phyloP scores from a whole-genome alignment of 176 grass and related monocot species.

The Secale cereale region DNA sequence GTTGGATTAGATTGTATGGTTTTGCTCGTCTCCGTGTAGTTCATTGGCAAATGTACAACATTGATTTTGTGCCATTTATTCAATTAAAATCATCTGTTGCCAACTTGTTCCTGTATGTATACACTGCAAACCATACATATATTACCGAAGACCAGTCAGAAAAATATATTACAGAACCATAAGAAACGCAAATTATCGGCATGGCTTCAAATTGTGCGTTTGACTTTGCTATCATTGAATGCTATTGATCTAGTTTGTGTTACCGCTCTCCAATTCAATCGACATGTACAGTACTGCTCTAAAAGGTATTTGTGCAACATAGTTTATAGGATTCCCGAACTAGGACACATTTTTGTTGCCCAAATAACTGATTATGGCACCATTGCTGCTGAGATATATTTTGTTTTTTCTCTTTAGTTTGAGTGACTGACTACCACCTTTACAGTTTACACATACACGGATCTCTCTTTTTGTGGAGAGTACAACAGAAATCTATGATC shows the following conservation, averaged over 20 bases:
- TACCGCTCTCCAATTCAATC: background rate
- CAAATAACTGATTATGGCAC: background rate
- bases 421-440: background rate
- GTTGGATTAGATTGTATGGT: too few relatives aligned
- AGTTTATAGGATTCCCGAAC: conserved; percentile 15
- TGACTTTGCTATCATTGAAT: background rate
- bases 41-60: too few relatives aligned
- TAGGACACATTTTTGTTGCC: background rate
- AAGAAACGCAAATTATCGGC: background rate
- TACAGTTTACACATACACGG: background rate
- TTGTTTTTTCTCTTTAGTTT: too few relatives aligned
- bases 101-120: too few relatives aligned
- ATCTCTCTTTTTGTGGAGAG: background rate
- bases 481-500: background rate
- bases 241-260: background rate
- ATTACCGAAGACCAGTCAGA: too few relatives aligned
- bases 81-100: too few relatives aligned
- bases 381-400: too few relatives aligned
- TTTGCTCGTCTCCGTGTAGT: too few relatives aligned
- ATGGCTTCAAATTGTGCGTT: background rate
- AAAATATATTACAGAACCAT: background rate
- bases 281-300: background rate
- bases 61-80: too few relatives aligned
- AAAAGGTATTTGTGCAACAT: background rate
- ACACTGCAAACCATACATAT: background rate